Base-by-base conservation (phyloP, 2,329 filamentous ascomycete genomes). In the Cladosporium austrohemisphaericum region DNA sequence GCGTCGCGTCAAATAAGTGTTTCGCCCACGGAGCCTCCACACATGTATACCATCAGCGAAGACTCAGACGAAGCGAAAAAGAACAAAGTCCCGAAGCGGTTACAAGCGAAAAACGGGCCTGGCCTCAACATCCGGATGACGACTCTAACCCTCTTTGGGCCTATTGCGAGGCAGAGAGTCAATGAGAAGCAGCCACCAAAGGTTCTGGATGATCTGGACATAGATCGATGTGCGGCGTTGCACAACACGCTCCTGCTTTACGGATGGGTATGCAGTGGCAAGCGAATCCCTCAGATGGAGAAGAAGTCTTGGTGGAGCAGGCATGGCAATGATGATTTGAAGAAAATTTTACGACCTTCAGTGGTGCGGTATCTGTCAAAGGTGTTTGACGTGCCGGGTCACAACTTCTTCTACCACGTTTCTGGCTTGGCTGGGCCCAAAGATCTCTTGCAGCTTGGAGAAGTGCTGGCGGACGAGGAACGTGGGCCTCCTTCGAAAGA, bases 171-270 rank as follows among this genome's bases (percentile, higher is more conserved):
- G 44, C 60, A 65, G 19, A 53, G 62, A 28, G 60, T 65, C n/a
- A 57, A 56, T 13, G 25, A 52, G 4, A 54, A 55, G 23, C 52
- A 55, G 20, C 61, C 62, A 10, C 53, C 58, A 8, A 55, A 37
- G 9, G 31, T 51, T 10, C 51, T 52, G 14, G 52, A 54, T 23
- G 60, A 63, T 23, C 49, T 65, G 11, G 62, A 64, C 45, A 54
- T 57, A 11, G 60, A 64, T 14, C 58, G 63, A 38, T 65, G 62
- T 51, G 62, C 62, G 14, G 61, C 62, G 3, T 50, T 65, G 28
- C 63, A 65, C 52, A 65, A 65, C 51, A 62, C 60, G 9, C 52
- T 65, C 16, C 51, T 60, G n/a, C 55, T 65, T n/a, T 65, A 65
- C 50, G 62, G 61, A 46, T 65, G 63, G 63, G 55, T 65, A 16